Evolutionary conservation across 805 yeast species (phyloP).

Genomic region (Priceomyces castillae): DNA sequence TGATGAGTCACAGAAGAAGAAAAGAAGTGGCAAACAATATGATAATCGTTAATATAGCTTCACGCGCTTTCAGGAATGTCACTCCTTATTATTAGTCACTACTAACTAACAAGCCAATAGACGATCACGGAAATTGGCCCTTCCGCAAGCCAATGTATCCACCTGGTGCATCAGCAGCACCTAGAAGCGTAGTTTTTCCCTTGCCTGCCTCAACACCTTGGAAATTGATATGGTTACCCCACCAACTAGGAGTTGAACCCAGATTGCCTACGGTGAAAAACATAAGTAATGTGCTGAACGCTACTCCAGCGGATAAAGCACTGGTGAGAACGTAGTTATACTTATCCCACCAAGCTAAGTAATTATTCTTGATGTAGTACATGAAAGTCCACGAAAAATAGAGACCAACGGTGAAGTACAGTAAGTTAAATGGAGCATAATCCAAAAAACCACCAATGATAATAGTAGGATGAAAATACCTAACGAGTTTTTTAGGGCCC

Average conservation of each 20-base stretch:
- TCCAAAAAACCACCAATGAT: constrained; percentile 49
- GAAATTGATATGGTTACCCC: constrained; percentile 51
- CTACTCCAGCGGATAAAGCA: constrained; percentile 61
- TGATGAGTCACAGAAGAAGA: background rate
- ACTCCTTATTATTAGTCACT: too few relatives aligned
- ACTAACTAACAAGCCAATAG: too few relatives aligned
- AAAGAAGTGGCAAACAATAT: background rate
- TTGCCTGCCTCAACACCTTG: constrained; percentile 38
- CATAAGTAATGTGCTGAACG: constrained; percentile 56
- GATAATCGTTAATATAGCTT: background rate
- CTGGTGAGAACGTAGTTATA: constrained; percentile 64
- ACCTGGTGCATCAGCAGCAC: constrained; percentile 28
- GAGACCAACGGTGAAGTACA: constrained; percentile 59
- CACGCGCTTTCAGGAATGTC: too few relatives aligned
- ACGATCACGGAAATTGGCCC: constrained; percentile 28
- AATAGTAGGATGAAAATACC: constrained; percentile 53
- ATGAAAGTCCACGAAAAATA: constrained; percentile 56
- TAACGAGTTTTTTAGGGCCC: constrained; percentile 31
- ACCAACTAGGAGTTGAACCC: constrained; percentile 51
- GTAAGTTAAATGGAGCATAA: constrained; percentile 52
- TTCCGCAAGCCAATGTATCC: constrained; percentile 32
- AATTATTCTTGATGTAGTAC: constrained; percentile 48
- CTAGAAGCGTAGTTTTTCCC: constrained; percentile 26
- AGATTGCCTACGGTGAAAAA: constrained; percentile 53
- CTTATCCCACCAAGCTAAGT: constrained; percentile 65